Evolutionary conservation across 2,329 filamentous ascomycete genomes (phyloP).

Genomic region (Cryoendolithus antarcticus): DNA sequence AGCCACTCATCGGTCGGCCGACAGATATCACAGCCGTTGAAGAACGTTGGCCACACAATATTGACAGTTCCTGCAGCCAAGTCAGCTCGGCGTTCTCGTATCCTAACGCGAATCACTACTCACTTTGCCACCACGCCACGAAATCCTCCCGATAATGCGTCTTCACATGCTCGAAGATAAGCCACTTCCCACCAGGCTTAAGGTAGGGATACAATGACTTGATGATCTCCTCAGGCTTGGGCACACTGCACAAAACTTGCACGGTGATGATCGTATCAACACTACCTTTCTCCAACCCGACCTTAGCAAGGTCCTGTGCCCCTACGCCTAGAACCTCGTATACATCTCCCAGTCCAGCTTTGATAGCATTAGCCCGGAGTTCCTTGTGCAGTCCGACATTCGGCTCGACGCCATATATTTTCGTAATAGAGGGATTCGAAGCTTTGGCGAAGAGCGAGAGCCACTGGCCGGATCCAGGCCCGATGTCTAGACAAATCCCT

Average conservation of each 20-base stretch:
- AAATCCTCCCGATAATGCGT: slow-evolving; percentile 22
- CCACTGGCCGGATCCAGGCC: slow-evolving; percentile 51
- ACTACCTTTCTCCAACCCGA: slow-evolving; percentile 38
- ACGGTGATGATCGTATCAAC: slow-evolving; percentile 49
- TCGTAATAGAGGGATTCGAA: slow-evolving; percentile 22
- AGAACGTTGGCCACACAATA: slow-evolving; percentile 24
- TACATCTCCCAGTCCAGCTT: slow-evolving; percentile 41
- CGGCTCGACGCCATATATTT: slow-evolving; percentile 53
- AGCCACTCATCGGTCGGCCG: slow-evolving; percentile 26
- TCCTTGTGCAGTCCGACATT: slow-evolving; percentile 41
- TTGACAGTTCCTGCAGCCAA: slow-evolving; percentile 17
- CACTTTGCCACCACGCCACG: slow-evolving; percentile 24
- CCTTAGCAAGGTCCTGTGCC: slow-evolving; percentile 42
- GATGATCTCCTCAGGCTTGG: slow-evolving; percentile 45
- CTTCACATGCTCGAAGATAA: slow-evolving; percentile 49
- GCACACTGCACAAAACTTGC: slow-evolving; percentile 52
- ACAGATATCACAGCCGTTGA: slow-evolving; percentile 23
- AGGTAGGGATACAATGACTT: slow-evolving; percentile 44
- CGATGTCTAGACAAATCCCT: slow-evolving; percentile 50
- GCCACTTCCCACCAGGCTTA: slow-evolving; percentile 51
- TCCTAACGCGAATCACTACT: slow-evolving; percentile 4
- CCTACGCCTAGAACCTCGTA: slow-evolving; percentile 54
- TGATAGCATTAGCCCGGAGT: slow-evolving; percentile 36
- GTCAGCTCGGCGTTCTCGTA: neutral
- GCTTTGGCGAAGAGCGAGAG: slow-evolving; percentile 37